Evolutionary conservation across 2,329 filamentous ascomycete species (phyloP).

Genomic region (Hypoxylon sp.): DNA sequence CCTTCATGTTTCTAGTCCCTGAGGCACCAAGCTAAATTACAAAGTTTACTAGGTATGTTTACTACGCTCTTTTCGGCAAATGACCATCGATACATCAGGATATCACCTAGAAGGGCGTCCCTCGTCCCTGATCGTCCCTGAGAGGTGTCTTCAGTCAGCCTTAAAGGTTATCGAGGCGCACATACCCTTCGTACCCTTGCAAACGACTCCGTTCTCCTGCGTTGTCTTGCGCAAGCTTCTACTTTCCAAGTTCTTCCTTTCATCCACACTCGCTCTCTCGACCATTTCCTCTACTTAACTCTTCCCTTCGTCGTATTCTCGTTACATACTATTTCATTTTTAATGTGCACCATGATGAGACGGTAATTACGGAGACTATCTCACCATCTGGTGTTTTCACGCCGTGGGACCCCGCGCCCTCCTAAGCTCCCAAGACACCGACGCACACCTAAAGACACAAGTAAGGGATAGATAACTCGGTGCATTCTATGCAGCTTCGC

Average conservation of each 20-base stretch:
- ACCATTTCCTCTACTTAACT: conserved; percentile 6
- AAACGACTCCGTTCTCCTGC: conserved; percentile 10
- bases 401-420: conserved; percentile 34
- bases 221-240: conserved; percentile 10
- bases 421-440: conserved; percentile 23
- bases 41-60: conserved; percentile 24
- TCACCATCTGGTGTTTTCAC: conserved; percentile 12
- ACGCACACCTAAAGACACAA: conserved; percentile 15
- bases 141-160: conserved; percentile 25
- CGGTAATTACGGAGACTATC: neutral
- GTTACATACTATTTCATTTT: conserved; percentile 14
- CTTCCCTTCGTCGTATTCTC: conserved; percentile 8
- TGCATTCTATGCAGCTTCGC: conserved; percentile 24
- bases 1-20: neutral
- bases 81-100: conserved; percentile 5
- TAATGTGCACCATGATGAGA: conserved; percentile 27
- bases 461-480: conserved; percentile 27
- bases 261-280: conserved; percentile 22
- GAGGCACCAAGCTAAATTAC: conserved; percentile 19
- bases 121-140: too few species aligned
- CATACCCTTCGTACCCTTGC: conserved; percentile 21
- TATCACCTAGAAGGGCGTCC: conserved; percentile 5
- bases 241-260: conserved; percentile 14
- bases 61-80: neutral
- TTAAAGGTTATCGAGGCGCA: conserved; percentile 30